These are phyloP conservation scores for Taxillus chinensis DNA, from an alignment of 164 flowering plant genomes.

Conservation along the genomic window DNA sequence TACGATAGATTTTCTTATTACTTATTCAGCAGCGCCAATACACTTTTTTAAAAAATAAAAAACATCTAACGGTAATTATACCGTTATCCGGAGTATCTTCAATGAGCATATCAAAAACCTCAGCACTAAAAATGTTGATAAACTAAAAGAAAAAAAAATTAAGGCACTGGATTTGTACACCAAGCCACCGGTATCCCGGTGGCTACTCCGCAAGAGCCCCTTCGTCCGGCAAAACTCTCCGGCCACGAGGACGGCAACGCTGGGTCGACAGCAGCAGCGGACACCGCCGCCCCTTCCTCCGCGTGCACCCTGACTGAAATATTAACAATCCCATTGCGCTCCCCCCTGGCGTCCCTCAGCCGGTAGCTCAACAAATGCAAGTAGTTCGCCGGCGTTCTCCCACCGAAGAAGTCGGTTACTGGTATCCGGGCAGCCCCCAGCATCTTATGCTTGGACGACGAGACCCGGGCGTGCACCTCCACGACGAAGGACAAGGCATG, in stretches of 20 bases:
- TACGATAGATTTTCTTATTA: no score
- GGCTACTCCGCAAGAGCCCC: background rate
- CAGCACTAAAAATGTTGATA: no score
- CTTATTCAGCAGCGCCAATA: no score
- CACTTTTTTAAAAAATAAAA: no score
- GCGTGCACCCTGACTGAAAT: slow-evolving; percentile 30
- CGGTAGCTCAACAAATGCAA: slow-evolving; percentile 54
- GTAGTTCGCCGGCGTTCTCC: slow-evolving; percentile 24
- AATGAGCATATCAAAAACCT: no score
- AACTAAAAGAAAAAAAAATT: no score
- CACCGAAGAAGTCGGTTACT: slow-evolving; percentile 42
- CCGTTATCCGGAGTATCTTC: no score
- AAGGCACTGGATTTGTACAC: no score
- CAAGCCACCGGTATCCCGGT: background rate
- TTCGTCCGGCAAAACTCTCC: slow-evolving; percentile 8
- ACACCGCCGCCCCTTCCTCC: background rate
- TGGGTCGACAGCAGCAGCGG: background rate
- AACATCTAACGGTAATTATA: no score
- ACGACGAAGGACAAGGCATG: slow-evolving; percentile 15
- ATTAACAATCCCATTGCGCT: slow-evolving; percentile 45
- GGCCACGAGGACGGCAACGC: slow-evolving; percentile 4
- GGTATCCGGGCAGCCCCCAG: slow-evolving; percentile 37
- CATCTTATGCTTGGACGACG: background rate
- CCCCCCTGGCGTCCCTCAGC: slow-evolving; percentile 29
- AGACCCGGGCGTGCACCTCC: slow-evolving; percentile 27